phyloP scores from a whole-genome alignment of 2,329 filamentous ascomycete species.

The Pyrenochaeta sp. region DNA sequence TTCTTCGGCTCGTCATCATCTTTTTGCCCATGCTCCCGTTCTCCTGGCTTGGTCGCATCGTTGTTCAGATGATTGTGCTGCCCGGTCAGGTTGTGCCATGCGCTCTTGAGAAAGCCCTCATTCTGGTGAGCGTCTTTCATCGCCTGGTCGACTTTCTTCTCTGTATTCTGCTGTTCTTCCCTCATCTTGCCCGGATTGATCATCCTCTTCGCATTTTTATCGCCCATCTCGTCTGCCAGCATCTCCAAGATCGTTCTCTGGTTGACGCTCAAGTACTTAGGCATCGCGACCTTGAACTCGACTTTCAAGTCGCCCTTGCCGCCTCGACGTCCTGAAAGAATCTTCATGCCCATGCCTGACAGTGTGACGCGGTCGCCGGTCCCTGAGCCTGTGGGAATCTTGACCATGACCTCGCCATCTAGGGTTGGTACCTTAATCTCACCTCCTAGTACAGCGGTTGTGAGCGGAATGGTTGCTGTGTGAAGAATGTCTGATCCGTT shows the following conservation, averaged over 20 bases:
- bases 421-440: conserved; percentile 90
- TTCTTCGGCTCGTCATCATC: conserved; percentile 37
- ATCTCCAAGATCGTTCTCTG: conserved; percentile 94
- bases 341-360: conserved; percentile 92
- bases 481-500: conserved; percentile 90
- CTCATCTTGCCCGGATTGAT: conserved; percentile 77
- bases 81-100: conserved; percentile 93
- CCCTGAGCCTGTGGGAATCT: conserved; percentile 87
- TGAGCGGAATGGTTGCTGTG: conserved; percentile 89
- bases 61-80: conserved; percentile 57
- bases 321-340: conserved; percentile 68
- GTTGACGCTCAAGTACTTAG: conserved; percentile 90
- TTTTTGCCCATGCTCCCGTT: conserved; percentile 29
- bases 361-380: conserved; percentile 93
- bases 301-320: conserved; percentile 85
- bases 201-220: conserved; percentile 88
- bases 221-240: conserved; percentile 94
- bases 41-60: conserved; percentile 41
- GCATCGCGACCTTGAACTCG: conserved; percentile 95
- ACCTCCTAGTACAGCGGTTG: conserved; percentile 90
- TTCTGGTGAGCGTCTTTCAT: conserved; percentile 66
- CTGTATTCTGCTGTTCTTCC: conserved; percentile 24
- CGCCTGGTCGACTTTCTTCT: conserved; percentile 19
- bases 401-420: conserved; percentile 88
- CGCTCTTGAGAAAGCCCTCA: conserved; percentile 90